Base-by-base conservation (phyloP, 2,329 filamentous ascomycete genomes). In the Daldinia sp. region DNA sequence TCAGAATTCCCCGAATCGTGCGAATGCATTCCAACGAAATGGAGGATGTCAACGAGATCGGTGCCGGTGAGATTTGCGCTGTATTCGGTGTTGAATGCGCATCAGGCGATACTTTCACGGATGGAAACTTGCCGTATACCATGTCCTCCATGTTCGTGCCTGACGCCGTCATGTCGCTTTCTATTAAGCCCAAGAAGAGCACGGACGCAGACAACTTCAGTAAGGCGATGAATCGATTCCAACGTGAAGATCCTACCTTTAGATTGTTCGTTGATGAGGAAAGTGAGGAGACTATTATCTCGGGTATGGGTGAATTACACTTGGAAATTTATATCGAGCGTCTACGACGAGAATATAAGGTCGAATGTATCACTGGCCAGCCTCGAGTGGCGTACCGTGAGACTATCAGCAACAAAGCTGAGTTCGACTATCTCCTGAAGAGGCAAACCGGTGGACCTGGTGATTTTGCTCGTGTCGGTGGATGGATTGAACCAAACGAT, bases 21-120 rank as follows among this genome's bases (percentile, higher is more conserved):
- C 93, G 96, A 70, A 99, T 99, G 96, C 96, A 99, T 85, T 97
- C 94, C 51, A 97, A 98, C 79, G 96, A 99, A 78, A 97, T 99
- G 95, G 96, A 99, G 81, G 96, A 99, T 78, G 93, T 98, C 33
- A 86, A 83, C 63, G 94, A 98, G 80, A 92, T 99, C 71, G 93
- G 94, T 59, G 95, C 96, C 60, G 96, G 96, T 81, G 96, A 99
- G 81, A 99, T 99, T 72, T 99, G 96, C 79, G 96, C 96, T 68
- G 96, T 99, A 66, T 99, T 99, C 78, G 96, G 96, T 77, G 93
- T 99, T 61, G 96, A 99, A 76, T 99, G 96, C 80, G 94, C 96
- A 39, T 98, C 95, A 48, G 96, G 96, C 76, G 96, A 99, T 81
- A 98, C 95, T 48, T 99, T 99, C 83, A 98, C 96, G 18, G 96